phyloP scores from a whole-genome alignment of 2,329 filamentous ascomycete genomes.

The Fusarium miscanthi region DNA sequence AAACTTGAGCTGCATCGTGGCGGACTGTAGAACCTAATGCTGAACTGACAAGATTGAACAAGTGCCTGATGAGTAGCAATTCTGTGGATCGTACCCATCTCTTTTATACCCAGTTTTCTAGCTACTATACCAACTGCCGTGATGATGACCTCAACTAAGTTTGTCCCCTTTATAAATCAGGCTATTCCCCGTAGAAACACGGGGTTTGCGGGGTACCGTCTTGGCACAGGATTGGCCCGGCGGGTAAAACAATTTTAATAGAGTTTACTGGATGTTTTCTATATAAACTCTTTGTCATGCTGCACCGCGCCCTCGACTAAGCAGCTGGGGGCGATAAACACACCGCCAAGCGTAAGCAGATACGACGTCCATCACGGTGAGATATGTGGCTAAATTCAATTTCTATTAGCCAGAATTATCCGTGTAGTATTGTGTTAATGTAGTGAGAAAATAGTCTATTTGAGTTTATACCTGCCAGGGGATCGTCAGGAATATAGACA shows the following conservation, averaged over 20 bases:
- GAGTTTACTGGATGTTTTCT: background rate
- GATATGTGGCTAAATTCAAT: background rate
- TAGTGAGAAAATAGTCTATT: slow-evolving; percentile 4
- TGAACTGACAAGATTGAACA: background rate
- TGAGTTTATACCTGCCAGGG: background rate
- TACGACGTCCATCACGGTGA: background rate
- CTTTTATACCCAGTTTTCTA: background rate
- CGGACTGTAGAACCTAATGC: no score
- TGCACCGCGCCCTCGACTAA: background rate
- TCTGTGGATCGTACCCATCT: background rate
- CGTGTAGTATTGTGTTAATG: background rate
- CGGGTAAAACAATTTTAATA: slow-evolving; percentile 1
- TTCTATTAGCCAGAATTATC: background rate
- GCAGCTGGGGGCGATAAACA: background rate
- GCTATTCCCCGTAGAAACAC: background rate
- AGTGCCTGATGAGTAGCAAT: background rate
- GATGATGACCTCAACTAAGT: background rate
- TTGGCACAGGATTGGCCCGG: background rate
- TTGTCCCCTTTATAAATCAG: background rate
- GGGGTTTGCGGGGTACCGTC: background rate
- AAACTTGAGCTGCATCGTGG: background rate
- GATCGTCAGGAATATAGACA: background rate
- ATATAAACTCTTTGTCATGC: background rate
- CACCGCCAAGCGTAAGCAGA: background rate
- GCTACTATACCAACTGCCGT: background rate